Base-by-base conservation (phyloP, 2,329 filamentous ascomycete species). In the Cladophialophora yegresii region DNA sequence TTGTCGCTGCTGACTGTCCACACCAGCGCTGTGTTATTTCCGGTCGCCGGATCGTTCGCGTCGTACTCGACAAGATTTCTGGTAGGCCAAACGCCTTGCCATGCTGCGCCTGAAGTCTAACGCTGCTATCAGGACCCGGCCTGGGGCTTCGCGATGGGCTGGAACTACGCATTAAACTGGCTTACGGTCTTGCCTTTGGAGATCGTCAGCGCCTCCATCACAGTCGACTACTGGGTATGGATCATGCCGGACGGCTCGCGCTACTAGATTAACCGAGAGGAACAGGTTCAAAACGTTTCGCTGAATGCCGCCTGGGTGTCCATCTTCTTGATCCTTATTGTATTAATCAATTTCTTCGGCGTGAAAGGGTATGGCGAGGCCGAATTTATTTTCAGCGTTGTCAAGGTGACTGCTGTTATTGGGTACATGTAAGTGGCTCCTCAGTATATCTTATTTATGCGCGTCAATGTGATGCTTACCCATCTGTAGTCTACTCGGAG, bases 21-120 rank as follows among this genome's bases (percentile, higher is more conserved):
- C 43, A 4, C 30, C 47, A 59, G 57, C 7, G 91, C 93, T 16
- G 92, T 97, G 20, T 79, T 92, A 12, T 97, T 93, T 71, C 93
- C 93, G 3, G 89, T 97, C 26, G 90, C 93, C 23, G 93, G 93
- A 62, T 96, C 92, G 2, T 98, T 97, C 75, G 91, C 92, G 0
- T 88, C 92, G 7, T 97, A 93, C 79, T 95, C 93, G 20, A 96
- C 92, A 32, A 87, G 93, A 20, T 97, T 98, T 73, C 78, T 98
- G 20, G 57, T 59, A 50, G 26, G 57, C 13, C 12, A 7, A 6
- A 1, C 16, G 9, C 4, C 26, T 23, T 7, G 4, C 8, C 47
- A 32, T 43, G 9, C 43, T 40, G 12, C 47, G 30, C 13, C 47
- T n/a, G 57, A 59, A 23, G 22, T 40, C 57, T 59, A 33, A 59